phyloP scores from a whole-genome alignment of 805 yeast species.

The Cyberlindnera sargentensis region DNA sequence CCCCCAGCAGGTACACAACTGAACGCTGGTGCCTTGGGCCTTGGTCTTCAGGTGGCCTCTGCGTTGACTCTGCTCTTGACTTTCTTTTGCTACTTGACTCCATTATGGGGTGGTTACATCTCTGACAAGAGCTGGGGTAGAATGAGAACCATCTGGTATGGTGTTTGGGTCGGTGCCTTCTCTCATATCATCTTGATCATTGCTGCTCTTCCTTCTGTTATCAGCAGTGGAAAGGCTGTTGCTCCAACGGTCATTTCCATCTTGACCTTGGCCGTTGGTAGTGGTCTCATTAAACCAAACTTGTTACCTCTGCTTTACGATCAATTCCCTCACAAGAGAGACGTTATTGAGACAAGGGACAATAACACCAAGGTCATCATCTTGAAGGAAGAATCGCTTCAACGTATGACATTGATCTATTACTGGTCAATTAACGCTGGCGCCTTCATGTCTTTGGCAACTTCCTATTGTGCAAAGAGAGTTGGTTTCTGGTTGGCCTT shows the following conservation, averaged over 20 bases:
- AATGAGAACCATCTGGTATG: conserved; percentile 57
- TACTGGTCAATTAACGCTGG: conserved; percentile 75
- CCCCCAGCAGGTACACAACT: conserved; percentile 18
- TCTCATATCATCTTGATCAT: conserved; percentile 61
- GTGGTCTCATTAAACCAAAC: conserved; percentile 78
- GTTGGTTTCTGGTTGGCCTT: conserved; percentile 73
- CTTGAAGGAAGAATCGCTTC: conserved; percentile 66
- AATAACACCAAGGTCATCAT: conserved; percentile 61
- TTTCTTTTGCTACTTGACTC: conserved; percentile 79
- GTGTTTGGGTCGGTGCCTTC: conserved; percentile 49
- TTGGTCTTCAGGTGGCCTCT: conserved; percentile 58
- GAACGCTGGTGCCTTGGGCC: conserved; percentile 46
- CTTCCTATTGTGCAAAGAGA: conserved; percentile 61
- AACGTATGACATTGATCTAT: conserved; percentile 69
- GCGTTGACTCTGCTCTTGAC: conserved; percentile 70
- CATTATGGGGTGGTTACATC: conserved; percentile 66
- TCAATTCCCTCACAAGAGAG: conserved; percentile 56
- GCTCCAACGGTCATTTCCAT: conserved; percentile 50
- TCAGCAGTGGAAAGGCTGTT: conserved; percentile 43
- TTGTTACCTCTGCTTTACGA: conserved; percentile 67
- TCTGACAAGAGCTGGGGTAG: conserved; percentile 75
- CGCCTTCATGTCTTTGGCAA: conserved; percentile 66
- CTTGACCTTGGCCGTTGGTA: conserved; percentile 59
- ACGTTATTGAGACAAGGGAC: conserved; percentile 48
- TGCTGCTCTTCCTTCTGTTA: conserved; percentile 59